These are phyloP conservation scores for Ampelomyces quisqualis DNA, from an alignment of 2,329 filamentous ascomycete species.

Conservation along the genomic window DNA sequence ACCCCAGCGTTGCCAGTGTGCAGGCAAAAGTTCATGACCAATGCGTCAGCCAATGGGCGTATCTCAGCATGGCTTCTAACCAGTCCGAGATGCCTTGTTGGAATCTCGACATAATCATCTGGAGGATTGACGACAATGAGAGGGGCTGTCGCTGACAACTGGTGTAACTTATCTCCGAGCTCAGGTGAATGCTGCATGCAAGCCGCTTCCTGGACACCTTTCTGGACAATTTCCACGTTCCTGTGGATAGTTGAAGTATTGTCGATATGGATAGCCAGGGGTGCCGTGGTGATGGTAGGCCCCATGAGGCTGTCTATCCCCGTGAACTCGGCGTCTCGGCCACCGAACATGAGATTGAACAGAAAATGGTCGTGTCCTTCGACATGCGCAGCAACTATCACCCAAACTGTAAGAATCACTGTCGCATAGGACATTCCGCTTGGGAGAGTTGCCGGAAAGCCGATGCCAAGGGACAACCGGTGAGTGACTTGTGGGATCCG, in stretches of 20 bases:
- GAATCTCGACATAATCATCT: neutral
- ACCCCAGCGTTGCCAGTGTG: neutral
- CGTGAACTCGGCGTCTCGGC: neutral
- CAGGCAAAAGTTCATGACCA: neutral
- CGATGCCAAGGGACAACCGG: neutral
- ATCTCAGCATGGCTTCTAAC: neutral
- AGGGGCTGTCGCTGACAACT: neutral
- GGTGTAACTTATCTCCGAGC: neutral
- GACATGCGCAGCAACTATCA: neutral
- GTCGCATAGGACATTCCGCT: neutral
- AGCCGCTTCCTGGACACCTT: neutral
- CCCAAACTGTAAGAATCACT: neutral
- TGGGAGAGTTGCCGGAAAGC: neutral
- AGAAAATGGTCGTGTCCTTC: neutral
- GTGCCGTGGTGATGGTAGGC: neutral
- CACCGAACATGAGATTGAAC: neutral
- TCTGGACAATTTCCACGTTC: neutral
- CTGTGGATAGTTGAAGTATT: neutral
- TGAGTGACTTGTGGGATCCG: neutral
- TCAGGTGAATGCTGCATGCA: neutral
- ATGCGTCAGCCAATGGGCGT: neutral
- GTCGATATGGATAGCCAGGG: neutral
- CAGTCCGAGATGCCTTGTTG: neutral
- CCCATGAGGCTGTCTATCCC: neutral
- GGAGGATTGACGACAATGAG: neutral